Percentiles rank a stretch among this genome's conserved stretches.
Conservation (phyloP, 495 filamentous ascomycete genomes). For the Hypoxylon fuscum region DNA sequence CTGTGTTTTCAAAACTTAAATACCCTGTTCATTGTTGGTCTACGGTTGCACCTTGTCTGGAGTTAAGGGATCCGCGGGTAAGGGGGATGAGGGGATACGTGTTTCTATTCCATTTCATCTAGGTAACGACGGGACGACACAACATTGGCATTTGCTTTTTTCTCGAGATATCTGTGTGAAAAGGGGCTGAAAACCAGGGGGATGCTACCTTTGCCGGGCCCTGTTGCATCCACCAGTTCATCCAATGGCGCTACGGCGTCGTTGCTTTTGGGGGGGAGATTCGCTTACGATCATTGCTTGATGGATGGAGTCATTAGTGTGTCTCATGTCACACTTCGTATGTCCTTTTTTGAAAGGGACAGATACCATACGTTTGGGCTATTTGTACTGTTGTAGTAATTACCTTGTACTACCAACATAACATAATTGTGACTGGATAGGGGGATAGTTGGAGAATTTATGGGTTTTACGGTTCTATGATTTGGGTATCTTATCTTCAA, state of each 20-base stretch:
- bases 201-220: background rate
- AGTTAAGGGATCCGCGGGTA: constrained; percentile 5
- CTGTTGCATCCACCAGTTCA: constrained; percentile 31
- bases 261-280: constrained; percentile 12
- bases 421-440: constrained; percentile 7
- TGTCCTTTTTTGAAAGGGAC: background rate
- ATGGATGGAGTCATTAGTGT: background rate
- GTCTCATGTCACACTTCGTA: constrained; percentile 6
- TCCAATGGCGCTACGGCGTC: constrained; percentile 30
- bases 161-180: background rate
- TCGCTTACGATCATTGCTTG: constrained; percentile 12
- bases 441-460: constrained; percentile 2
- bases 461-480: constrained; percentile 14
- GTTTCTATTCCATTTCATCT: constrained; percentile 15
- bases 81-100: background rate
- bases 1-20: constrained; percentile 5
- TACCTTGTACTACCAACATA: constrained; percentile 21
- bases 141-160: constrained; percentile 12
- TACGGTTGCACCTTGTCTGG: constrained; percentile 5
- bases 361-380: constrained; percentile 5
- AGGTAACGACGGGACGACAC: constrained; percentile 38
- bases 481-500: constrained; percentile 23
- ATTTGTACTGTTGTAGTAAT: constrained; percentile 14
- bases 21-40: constrained; percentile 2
- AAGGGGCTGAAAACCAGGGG: constrained; percentile 12